phyloP scores from a whole-genome alignment of 1,284 basidiomycete genomes.

The Fistulina hepatica region DNA sequence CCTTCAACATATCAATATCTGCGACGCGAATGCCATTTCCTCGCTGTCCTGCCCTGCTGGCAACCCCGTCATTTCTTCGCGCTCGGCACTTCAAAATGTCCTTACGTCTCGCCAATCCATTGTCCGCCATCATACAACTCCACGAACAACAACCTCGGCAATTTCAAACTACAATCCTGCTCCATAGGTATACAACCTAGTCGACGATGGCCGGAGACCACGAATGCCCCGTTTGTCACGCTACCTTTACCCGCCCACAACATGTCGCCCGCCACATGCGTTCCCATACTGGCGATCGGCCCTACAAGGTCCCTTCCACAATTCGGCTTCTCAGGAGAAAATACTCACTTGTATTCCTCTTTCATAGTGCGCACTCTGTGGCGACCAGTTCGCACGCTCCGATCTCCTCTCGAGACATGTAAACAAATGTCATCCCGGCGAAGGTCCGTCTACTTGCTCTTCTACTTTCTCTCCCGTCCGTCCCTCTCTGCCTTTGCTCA shows the following conservation, averaged over 20 bases:
- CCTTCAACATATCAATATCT: too few relatives aligned
- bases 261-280: slow-evolving; percentile 87
- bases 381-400: slow-evolving; percentile 66
- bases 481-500: too few relatives aligned
- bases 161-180: too few relatives aligned
- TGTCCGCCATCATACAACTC: too few relatives aligned
- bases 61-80: too few relatives aligned
- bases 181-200: too few relatives aligned
- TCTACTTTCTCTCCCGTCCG: neutral
- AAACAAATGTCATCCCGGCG: slow-evolving; percentile 74
- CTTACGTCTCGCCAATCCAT: too few relatives aligned
- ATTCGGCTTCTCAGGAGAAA: slow-evolving; percentile 9
- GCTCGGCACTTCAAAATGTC: too few relatives aligned
- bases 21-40: too few relatives aligned
- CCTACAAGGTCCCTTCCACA: slow-evolving; percentile 5
- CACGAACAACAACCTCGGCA: too few relatives aligned
- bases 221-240: slow-evolving; percentile 74
- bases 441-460: slow-evolving; percentile 12
- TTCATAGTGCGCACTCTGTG: slow-evolving; percentile 45
- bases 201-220: slow-evolving; percentile 60
- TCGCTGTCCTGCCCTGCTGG: too few relatives aligned
- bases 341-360: slow-evolving; percentile 3
- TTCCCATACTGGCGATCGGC: too few relatives aligned
- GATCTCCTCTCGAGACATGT: slow-evolving; percentile 61
- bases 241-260: slow-evolving; percentile 81